Evolutionary conservation across 768 basidiomycete species (phyloP), one percentile per base, ranked within the genome.

Genomic region (Mycena indigotica): DNA sequence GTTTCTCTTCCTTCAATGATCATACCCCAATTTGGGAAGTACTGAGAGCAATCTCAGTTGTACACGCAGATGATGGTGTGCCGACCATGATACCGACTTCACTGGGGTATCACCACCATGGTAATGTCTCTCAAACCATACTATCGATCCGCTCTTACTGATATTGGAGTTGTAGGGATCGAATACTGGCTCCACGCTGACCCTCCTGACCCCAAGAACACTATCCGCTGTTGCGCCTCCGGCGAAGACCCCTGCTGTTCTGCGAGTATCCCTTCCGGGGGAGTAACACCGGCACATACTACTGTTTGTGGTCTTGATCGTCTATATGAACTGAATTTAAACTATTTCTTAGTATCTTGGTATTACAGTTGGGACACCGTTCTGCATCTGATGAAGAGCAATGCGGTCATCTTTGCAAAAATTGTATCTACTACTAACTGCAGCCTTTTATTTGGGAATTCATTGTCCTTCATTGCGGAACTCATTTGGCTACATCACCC

Each of bases 61-160:
- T 83, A 1, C 81, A 84, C 63, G 75, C 77, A 3, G 72, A 78
- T 48, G 83, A 82, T 54, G 80, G 83, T 4, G 81, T 83, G 10
- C 80, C 82, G 1, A 84, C 81, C 0, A 74, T 82, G 49, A 79
- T 84, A 28, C 78, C 82, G 0, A 75, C 61, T 3, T 64, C 63
- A 2, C 58, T 83, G 8, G 82, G 82, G 4, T 85, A 84, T 66
- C 77, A 75, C 53, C 83, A 85, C 55, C 82, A 84, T 56, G 82
- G 83, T 78, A 52, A 32, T 65, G 50, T 15, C 15, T 41, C 45
- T 16, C 28, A 6, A 17, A 12, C 28, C 13, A 3, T 3, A 29
- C 40, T 52, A 26, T 30, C 19, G 2, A 10, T 13, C 28, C 17
- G 5, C 32, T 45, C 26, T 25, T 15, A 52, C 35, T 10, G 19